Evolutionary conservation across 75 land plant genomes (phyloP).

Genomic region (Pinus tabuliformis): DNA sequence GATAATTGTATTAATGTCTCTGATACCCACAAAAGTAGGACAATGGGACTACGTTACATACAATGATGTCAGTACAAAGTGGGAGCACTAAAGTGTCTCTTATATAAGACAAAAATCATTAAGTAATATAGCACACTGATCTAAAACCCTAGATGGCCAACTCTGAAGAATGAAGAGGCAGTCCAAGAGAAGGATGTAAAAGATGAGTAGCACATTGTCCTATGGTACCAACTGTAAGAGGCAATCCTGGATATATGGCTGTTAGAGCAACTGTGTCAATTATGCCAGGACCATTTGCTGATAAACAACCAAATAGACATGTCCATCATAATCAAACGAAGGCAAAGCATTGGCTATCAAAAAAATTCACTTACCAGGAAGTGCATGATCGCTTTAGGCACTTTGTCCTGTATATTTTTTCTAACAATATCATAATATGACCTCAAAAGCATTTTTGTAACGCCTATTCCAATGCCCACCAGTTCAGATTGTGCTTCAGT

Average conservation of each 20-base stretch:
- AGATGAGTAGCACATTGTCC: no score
- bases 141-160: no score
- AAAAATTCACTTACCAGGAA: constrained; percentile 62
- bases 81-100: no score
- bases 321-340: background rate
- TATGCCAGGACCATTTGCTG: background rate
- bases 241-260: background rate
- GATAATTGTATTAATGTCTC: no score
- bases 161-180: no score
- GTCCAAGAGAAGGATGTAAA: no score
- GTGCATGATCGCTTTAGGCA: constrained; percentile 98
- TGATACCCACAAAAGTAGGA: no score
- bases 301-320: background rate
- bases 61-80: no score
- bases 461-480: constrained; percentile 62
- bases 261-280: background rate
- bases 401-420: constrained; percentile 84
- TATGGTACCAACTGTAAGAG: no score
- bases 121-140: no score
- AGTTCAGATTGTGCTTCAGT: constrained; percentile 78
- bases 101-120: no score
- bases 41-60: no score
- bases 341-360: background rate
- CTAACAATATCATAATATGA: constrained; percentile 95
- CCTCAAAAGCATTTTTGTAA: constrained; percentile 69